Conservation (phyloP, 2,329 filamentous ascomycete species). For the Penicillium sp. region DNA sequence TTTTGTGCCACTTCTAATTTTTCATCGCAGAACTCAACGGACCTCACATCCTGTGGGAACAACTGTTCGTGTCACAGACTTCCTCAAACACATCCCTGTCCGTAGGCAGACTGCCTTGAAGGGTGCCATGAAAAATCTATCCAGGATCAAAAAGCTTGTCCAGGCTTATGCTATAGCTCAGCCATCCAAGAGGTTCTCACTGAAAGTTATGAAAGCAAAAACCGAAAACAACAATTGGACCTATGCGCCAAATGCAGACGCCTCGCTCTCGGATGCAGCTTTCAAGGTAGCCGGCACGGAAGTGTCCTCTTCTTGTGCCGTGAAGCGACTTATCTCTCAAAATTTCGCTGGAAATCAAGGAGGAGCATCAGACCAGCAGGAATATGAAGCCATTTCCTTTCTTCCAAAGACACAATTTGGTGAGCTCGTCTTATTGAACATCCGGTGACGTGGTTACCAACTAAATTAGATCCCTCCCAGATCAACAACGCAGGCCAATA, state of each 20-base stretch:
- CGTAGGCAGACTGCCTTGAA: constrained; percentile 56
- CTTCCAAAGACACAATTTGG: constrained; percentile 48
- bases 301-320: constrained; percentile 50
- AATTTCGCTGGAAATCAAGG: not conserved
- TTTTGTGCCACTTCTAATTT: not conserved
- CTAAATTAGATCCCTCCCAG: constrained; percentile 35
- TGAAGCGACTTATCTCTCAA: constrained; percentile 28
- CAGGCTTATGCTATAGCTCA: constrained; percentile 60
- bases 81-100: constrained; percentile 59
- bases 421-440: constrained; percentile 10
- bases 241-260: constrained; percentile 54
- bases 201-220: constrained; percentile 57
- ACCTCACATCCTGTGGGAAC: constrained; percentile 60
- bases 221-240: constrained; percentile 60
- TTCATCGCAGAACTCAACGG: constrained; percentile 29
- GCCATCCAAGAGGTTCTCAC: constrained; percentile 53
- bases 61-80: constrained; percentile 55
- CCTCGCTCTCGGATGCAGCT: constrained; percentile 52
- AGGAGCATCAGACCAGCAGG: constrained; percentile 9
- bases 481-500: constrained; percentile 46
- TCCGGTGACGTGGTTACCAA: constrained; percentile 18
- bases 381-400: constrained; percentile 48
- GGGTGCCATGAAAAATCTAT: constrained; percentile 48
- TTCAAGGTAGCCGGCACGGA: constrained; percentile 56
- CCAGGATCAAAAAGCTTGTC: constrained; percentile 53